phyloP scores from a whole-genome alignment of 306 rosid genomes.

The Lathyrus aphaca region DNA sequence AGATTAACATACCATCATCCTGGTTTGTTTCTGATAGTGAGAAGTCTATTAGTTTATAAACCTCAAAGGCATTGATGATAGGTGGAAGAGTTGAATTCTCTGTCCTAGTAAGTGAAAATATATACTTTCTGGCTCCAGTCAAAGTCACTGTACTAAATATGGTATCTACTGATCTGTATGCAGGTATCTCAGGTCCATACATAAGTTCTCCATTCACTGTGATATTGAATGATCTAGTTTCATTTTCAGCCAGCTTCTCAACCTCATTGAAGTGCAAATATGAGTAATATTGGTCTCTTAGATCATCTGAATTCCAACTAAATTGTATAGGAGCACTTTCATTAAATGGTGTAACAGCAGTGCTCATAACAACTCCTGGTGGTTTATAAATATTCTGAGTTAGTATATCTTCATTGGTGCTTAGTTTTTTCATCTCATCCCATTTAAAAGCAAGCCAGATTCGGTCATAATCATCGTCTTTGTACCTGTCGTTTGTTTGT shows the following conservation, averaged over 20 bases:
- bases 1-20: slow-evolving; percentile 38
- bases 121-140: neutral
- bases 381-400: neutral
- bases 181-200: slow-evolving; percentile 25
- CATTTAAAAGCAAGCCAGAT: neutral
- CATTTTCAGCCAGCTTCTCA: slow-evolving; percentile 20
- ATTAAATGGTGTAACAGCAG: slow-evolving; percentile 40
- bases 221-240: slow-evolving; percentile 42
- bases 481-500: slow-evolving; percentile 49
- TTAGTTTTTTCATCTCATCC: neutral
- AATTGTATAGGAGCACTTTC: neutral
- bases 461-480: slow-evolving; percentile 47
- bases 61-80: slow-evolving; percentile 48
- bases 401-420: neutral
- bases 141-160: neutral
- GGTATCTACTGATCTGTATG: rapidly evolving
- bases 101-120: slow-evolving; percentile 1
- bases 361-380: slow-evolving; percentile 45
- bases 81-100: slow-evolving; percentile 50
- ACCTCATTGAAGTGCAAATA: slow-evolving; percentile 47
- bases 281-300: neutral
- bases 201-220: neutral
- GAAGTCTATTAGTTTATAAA: slow-evolving; percentile 25
- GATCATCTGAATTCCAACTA: neutral
- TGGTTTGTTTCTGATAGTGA: slow-evolving; percentile 40